Conservation (phyloP, 2,329 filamentous ascomycete species). For the Aureobasidium mangrovei region DNA sequence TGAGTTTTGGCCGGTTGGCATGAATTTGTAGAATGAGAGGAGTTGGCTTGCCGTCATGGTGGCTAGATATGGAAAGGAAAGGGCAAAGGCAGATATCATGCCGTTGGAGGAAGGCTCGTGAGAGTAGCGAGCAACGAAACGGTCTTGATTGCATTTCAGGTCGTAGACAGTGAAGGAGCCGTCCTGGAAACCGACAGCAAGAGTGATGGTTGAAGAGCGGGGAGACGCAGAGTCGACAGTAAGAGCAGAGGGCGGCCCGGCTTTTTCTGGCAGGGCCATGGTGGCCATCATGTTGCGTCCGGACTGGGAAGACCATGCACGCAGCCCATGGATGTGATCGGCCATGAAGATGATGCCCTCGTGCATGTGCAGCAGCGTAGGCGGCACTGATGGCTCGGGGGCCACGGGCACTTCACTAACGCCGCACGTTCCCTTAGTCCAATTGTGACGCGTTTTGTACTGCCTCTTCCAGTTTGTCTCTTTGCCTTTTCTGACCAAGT, state of each 20-base stretch:
- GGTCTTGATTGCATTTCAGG: constrained; percentile 39
- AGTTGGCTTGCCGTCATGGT: constrained; percentile 67
- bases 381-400: constrained; percentile 44
- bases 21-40: constrained; percentile 67
- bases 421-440: constrained; percentile 72
- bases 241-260: constrained; percentile 49
- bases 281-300: constrained; percentile 51
- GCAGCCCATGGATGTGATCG: constrained; percentile 59
- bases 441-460: constrained; percentile 84
- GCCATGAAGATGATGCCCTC: constrained; percentile 71
- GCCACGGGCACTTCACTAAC: constrained; percentile 67
- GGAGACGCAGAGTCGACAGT: constrained; percentile 47
- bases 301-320: constrained; percentile 65
- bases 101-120: constrained; percentile 57
- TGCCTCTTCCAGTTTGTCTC: constrained; percentile 75
- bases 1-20: constrained; percentile 21
- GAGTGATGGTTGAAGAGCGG: constrained; percentile 21
- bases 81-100: constrained; percentile 60
- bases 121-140: constrained; percentile 45
- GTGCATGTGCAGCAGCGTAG: constrained; percentile 65
- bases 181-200: constrained; percentile 62
- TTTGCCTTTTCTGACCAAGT: constrained; percentile 42
- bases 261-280: constrained; percentile 14
- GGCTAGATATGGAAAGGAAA: constrained; percentile 65
- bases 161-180: constrained; percentile 65